phyloP scores from a whole-genome alignment of 768 basidiomycete genomes.

The Holtermannia corniformis region DNA sequence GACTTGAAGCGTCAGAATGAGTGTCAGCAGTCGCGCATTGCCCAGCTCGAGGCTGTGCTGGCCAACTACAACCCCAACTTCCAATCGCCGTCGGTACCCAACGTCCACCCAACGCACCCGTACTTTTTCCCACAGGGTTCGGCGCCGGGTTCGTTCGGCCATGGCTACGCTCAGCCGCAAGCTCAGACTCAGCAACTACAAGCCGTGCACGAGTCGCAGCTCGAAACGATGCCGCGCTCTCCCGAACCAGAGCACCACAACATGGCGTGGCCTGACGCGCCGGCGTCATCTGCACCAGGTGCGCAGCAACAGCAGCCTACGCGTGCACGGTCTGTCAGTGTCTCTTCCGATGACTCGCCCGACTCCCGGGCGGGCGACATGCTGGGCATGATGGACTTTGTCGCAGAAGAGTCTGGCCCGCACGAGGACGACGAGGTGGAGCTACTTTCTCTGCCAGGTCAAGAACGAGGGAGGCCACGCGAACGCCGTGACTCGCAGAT shows the following conservation, averaged over 20 bases:
- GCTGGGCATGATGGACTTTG: slow-evolving; percentile 6
- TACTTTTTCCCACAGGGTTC: neutral
- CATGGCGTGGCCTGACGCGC: neutral
- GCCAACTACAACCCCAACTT: slow-evolving; percentile 8
- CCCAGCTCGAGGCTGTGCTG: slow-evolving; percentile 23
- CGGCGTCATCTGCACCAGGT: slow-evolving; percentile 1
- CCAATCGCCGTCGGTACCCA: slow-evolving; percentile 1
- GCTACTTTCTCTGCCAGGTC: neutral
- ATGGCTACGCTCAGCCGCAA: neutral
- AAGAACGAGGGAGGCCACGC: slow-evolving; percentile 4
- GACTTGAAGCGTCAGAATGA: slow-evolving; percentile 21
- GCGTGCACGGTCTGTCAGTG: slow-evolving; percentile 2
- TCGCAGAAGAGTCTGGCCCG: neutral
- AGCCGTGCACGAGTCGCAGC: slow-evolving; percentile 4
- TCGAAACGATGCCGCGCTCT: slow-evolving; percentile 22
- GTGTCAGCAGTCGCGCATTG: slow-evolving; percentile 18
- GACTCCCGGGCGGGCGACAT: slow-evolving; percentile 5
- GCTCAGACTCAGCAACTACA: neutral
- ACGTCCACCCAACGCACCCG: neutral
- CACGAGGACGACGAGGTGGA: neutral
- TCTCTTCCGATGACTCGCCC: slow-evolving; percentile 7
- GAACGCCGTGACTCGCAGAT: slow-evolving; percentile 13
- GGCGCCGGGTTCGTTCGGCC: neutral
- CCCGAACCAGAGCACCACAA: slow-evolving; percentile 21
- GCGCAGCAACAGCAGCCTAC: slow-evolving; percentile 1